Conservation (phyloP, 805 yeast species). For the Kurtzmaniella fragi region DNA sequence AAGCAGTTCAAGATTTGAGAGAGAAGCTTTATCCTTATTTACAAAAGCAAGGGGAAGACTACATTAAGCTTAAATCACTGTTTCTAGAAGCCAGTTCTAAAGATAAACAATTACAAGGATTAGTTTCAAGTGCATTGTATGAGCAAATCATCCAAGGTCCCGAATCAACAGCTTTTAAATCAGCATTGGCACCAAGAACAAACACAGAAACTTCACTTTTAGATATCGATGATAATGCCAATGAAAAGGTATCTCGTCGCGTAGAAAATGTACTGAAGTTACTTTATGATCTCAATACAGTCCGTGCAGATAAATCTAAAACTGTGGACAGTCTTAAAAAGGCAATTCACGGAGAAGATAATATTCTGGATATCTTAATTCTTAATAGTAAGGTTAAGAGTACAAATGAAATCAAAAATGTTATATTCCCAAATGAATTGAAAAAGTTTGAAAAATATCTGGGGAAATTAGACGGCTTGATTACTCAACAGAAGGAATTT, state of each 20-base stretch:
- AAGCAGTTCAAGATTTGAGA: slow-evolving; percentile 24
- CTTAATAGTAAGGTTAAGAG: slow-evolving; percentile 54
- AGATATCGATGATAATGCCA: slow-evolving; percentile 56
- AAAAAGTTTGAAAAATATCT: slow-evolving; percentile 70
- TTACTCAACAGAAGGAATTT: slow-evolving; percentile 57
- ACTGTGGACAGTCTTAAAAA: slow-evolving; percentile 62
- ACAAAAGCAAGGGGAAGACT: slow-evolving; percentile 44
- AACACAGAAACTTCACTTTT: slow-evolving; percentile 35
- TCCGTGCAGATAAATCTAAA: slow-evolving; percentile 60
- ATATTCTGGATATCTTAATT: slow-evolving; percentile 65
- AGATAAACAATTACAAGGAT: slow-evolving; percentile 48
- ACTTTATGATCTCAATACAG: slow-evolving; percentile 54
- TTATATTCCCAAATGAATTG: slow-evolving; percentile 63
- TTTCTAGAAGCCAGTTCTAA: slow-evolving; percentile 57
- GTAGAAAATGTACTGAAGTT: slow-evolving; percentile 51
- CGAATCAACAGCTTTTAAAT: slow-evolving; percentile 32
- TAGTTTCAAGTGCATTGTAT: slow-evolving; percentile 34
- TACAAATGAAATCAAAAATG: slow-evolving; percentile 50
- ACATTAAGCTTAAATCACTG: slow-evolving; percentile 53
- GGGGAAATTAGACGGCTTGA: slow-evolving; percentile 60
- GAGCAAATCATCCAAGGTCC: slow-evolving; percentile 36
- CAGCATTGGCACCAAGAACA: slow-evolving; percentile 16
- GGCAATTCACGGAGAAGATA: slow-evolving; percentile 72
- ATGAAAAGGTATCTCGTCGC: slow-evolving; percentile 23
- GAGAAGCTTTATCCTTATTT: slow-evolving; percentile 32